Conservation (phyloP, 2,329 filamentous ascomycete genomes). For the Fusarium euwallaceae region DNA sequence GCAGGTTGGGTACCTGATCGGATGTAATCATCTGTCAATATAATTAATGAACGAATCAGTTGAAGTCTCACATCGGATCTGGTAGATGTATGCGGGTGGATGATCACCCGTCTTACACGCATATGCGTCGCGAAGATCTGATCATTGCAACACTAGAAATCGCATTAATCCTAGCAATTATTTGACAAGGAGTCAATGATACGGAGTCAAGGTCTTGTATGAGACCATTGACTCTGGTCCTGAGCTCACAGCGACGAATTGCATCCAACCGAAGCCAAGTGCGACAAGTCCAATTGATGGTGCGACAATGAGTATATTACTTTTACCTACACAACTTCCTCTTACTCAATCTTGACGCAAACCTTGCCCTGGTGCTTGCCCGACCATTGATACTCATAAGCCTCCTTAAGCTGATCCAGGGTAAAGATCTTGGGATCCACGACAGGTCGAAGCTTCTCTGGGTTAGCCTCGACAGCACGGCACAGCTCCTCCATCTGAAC, state of each 20-base stretch:
- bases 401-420: constrained; percentile 60
- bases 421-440: constrained; percentile 61
- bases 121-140: background rate
- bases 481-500: constrained; percentile 66
- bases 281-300: background rate
- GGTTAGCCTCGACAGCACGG: constrained; percentile 61
- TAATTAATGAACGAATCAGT: constrained; percentile 7
- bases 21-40: constrained; percentile 28
- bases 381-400: constrained; percentile 56
- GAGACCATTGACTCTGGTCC: background rate
- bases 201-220: background rate
- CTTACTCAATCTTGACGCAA: constrained; percentile 48
- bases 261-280: background rate
- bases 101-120: constrained; percentile 16
- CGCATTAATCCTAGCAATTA: background rate
- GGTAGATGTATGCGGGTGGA: background rate
- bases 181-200: background rate
- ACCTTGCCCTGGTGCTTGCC: constrained; percentile 58
- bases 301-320: background rate
- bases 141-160: background rate
- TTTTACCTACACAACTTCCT: constrained; percentile 12
- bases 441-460: constrained; percentile 59
- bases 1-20: background rate
- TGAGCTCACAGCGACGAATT: background rate
- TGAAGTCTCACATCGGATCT: background rate